Conservation (phyloP, 139 green algal species). For the Chlorella sorokiniana region DNA sequence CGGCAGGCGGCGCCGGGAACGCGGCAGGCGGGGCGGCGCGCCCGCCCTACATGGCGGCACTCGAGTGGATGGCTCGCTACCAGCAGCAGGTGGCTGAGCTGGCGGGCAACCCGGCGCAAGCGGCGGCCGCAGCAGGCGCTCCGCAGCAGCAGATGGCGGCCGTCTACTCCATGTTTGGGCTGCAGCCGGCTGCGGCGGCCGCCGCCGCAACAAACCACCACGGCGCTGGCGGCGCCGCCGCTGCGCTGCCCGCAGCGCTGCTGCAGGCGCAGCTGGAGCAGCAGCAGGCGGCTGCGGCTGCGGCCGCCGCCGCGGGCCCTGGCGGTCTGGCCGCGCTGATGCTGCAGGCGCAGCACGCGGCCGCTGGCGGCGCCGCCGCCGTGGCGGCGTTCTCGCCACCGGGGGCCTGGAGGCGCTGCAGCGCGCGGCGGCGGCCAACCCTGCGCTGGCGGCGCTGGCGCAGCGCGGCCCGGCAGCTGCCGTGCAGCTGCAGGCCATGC, state of each 20-base stretch:
- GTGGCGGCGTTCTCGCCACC: not conserved
- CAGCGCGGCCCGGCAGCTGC: conserved; percentile 10
- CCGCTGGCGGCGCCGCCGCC: not conserved
- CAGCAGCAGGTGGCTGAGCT: conserved; percentile 2
- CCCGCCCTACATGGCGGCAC: conserved; percentile 3
- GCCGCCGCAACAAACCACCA: not conserved
- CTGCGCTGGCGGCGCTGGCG: not conserved
- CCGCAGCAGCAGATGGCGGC: conserved; percentile 24
- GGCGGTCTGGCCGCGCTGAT: not conserved
- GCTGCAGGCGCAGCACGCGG: conserved; percentile 12
- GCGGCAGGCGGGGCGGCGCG: conserved; percentile 1
- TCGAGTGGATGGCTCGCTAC: conserved; percentile 20
- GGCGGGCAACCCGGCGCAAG: not conserved
- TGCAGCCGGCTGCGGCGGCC: not conserved
- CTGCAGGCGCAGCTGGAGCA: conserved; percentile 13
- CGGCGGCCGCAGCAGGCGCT: not conserved
- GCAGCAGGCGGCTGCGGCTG: conserved; percentile 8
- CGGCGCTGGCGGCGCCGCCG: not conserved
- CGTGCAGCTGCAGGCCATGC: conserved; percentile 8
- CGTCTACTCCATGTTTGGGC: conserved; percentile 22
- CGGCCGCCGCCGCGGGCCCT: not conserved
- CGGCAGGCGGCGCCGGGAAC: not conserved
- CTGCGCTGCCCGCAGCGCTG: not conserved
- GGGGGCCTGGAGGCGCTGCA: not conserved
- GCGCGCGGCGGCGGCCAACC: conserved; percentile 2